A percentile compares a stretch with the other conserved stretches of the same genome.
Evolutionary conservation across 2,329 filamentous ascomycete genomes (phyloP).

Genomic region (Ophiostoma novo-ulmi): DNA sequence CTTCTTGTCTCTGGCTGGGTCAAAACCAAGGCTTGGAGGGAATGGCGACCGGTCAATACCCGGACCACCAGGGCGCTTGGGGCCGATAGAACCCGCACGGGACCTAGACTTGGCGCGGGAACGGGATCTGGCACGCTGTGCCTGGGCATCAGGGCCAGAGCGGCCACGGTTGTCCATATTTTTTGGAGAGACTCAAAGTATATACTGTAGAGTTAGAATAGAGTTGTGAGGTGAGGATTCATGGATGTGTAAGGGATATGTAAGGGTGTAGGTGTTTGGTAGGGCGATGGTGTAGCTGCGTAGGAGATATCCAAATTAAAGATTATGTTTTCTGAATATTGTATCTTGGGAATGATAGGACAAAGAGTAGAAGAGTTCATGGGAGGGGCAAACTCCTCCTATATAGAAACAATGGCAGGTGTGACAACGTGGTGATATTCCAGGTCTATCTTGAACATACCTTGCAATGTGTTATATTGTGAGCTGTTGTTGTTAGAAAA

Average conservation of each 20-base stretch:
- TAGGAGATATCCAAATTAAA: neutral
- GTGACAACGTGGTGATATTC: neutral
- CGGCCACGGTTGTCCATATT: conserved; percentile 17
- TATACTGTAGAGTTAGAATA: neutral
- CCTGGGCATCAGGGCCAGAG: neutral
- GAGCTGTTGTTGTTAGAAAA: conserved; percentile 4
- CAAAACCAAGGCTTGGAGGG: conserved; percentile 37
- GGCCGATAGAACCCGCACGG: conserved; percentile 9
- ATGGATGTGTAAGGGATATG: neutral
- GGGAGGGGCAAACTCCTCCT: neutral
- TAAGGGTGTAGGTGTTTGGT: neutral
- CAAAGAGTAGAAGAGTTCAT: neutral
- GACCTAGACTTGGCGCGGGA: conserved; percentile 8
- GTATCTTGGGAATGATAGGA: neutral
- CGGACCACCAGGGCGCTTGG: neutral
- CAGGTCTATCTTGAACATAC: neutral
- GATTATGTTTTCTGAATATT: neutral
- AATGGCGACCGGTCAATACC: conserved; percentile 21
- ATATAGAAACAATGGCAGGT: neutral
- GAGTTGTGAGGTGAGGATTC: neutral
- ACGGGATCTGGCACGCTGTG: conserved; percentile 11
- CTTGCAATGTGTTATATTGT: neutral
- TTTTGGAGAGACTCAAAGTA: neutral
- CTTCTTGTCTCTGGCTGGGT: conserved; percentile 38
- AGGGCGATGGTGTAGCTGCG: neutral